These are phyloP conservation scores for Musa balbisiana DNA, from an alignment of 202 grass and related monocot species.

Conservation along the genomic window DNA sequence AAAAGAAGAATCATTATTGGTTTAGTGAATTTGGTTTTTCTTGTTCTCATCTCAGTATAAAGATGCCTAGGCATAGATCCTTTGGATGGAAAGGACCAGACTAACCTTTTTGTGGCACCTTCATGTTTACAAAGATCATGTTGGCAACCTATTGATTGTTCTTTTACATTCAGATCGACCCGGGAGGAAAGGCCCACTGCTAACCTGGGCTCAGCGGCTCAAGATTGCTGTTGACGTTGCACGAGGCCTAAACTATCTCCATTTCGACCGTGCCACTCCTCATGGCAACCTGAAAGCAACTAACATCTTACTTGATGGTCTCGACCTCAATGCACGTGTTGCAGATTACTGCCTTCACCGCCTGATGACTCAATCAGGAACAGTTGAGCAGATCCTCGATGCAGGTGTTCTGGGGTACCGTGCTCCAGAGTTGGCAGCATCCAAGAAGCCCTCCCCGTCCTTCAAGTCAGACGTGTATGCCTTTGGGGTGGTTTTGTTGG, in stretches of 20 bases:
- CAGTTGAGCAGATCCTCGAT: conserved; percentile 65
- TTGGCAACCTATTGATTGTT: neutral
- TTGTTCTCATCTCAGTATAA: neutral
- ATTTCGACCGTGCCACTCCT: conserved; percentile 84
- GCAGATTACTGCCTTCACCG: conserved; percentile 91
- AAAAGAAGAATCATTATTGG: neutral
- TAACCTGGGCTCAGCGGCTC: conserved; percentile 89
- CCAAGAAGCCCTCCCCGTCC: conserved; percentile 77
- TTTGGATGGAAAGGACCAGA: neutral
- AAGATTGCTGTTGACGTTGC: conserved; percentile 77
- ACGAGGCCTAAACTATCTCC: conserved; percentile 93
- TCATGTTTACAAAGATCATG: neutral
- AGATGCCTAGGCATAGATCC: neutral
- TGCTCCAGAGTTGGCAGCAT: conserved; percentile 62
- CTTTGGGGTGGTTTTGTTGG: conserved; percentile 70
- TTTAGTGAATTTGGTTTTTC: neutral
- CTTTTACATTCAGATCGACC: conserved; percentile 54
- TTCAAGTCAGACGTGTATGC: conserved; percentile 83
- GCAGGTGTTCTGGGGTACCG: conserved; percentile 77
- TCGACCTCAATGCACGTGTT: conserved; percentile 77
- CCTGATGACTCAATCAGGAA: conserved; percentile 76
- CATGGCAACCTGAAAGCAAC: conserved; percentile 95
- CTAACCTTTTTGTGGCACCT: no score
- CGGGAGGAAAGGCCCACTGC: conserved; percentile 63
- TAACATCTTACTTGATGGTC: conserved; percentile 78